Conservation (phyloP, 352 stramenopile genomes). For the Pythium oligandrum region DNA sequence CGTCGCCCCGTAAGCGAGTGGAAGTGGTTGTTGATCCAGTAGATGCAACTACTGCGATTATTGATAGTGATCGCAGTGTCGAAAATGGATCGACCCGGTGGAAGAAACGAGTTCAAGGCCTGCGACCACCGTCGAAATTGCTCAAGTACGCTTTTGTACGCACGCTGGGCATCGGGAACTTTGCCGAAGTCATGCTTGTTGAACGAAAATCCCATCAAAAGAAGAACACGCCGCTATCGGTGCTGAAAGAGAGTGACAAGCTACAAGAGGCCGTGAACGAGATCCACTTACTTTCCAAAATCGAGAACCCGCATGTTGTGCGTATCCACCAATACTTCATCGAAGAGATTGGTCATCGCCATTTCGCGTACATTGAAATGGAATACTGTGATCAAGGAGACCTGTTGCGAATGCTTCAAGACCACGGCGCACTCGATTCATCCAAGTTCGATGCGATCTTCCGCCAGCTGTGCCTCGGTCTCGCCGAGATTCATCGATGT, state of each 20-base stretch:
- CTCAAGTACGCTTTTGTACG: slow-evolving; percentile 58
- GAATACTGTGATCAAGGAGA: slow-evolving; percentile 72
- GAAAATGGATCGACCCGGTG: slow-evolving; percentile 38
- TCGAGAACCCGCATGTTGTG: slow-evolving; percentile 61
- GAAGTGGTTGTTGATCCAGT: too few species aligned
- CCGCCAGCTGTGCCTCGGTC: slow-evolving; percentile 58
- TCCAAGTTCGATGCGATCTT: slow-evolving; percentile 55
- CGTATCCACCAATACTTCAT: slow-evolving; percentile 73
- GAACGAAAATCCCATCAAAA: slow-evolving; percentile 8
- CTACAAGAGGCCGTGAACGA: slow-evolving; percentile 75
- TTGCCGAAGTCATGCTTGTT: slow-evolving; percentile 76
- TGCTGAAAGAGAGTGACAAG: slow-evolving; percentile 83
- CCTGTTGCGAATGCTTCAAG: slow-evolving; percentile 30
- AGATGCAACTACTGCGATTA: background rate
- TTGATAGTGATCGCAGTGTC: background rate
- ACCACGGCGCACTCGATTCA: slow-evolving; percentile 34
- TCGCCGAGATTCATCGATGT: slow-evolving; percentile 58
- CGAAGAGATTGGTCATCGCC: slow-evolving; percentile 67
- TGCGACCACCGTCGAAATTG: slow-evolving; percentile 52
- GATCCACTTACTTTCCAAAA: slow-evolving; percentile 53
- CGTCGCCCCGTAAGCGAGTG: background rate
- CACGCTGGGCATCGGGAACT: slow-evolving; percentile 66
- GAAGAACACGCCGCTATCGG: slow-evolving; percentile 29
- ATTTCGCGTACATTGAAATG: slow-evolving; percentile 83
- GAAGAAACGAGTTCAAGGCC: slow-evolving; percentile 41